Conservation (phyloP, 2,329 filamentous ascomycete genomes). For the Chaetomium globosum region DNA sequence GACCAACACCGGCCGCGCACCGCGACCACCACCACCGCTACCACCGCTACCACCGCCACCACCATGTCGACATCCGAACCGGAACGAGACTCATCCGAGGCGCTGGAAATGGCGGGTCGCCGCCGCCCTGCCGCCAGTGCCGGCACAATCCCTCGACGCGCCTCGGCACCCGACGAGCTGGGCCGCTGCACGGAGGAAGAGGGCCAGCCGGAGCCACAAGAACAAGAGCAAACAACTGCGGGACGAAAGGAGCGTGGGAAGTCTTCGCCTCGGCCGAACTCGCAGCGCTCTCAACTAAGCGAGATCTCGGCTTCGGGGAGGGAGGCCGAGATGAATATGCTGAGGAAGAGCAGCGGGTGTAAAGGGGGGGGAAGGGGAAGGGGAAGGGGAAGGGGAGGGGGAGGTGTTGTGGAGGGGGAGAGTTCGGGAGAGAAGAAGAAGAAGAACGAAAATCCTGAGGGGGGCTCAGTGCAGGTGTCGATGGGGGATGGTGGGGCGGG, state of each 20-base stretch:
- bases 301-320: constrained; percentile 30
- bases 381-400: background rate
- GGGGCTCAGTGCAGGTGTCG: no score
- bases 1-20: no score
- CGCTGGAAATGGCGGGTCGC: background rate
- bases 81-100: background rate
- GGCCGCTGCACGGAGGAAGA: background rate
- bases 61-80: no score
- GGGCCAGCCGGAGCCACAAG: no score
- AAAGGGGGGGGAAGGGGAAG: background rate
- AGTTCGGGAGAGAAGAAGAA: no score
- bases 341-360: background rate
- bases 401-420: background rate
- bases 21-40: no score
- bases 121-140: no score
- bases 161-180: constrained; percentile 4
- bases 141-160: background rate
- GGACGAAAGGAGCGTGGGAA: background rate
- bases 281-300: constrained; percentile 22
- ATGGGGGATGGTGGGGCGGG: constrained; percentile 12
- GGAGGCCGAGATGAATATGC: constrained; percentile 34
- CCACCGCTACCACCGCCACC: background rate
- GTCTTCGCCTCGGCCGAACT: constrained; percentile 27
- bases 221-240: background rate
- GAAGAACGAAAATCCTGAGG: no score